Evolutionary conservation across 495 filamentous ascomycete genomes (phyloP).

Genomic region (Penicillium soppii): DNA sequence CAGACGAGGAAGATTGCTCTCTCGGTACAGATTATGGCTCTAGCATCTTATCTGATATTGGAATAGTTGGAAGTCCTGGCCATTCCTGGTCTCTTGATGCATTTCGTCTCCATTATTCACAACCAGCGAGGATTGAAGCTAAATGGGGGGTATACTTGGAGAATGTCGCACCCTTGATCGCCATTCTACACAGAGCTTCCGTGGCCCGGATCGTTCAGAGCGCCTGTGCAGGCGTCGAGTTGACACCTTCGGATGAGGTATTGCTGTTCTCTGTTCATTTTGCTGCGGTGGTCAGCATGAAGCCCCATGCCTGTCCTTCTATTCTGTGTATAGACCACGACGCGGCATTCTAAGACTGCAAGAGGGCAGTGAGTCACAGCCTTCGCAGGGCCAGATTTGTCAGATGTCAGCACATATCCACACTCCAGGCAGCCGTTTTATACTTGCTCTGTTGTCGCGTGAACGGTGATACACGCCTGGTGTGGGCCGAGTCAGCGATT

Average conservation of each 20-base stretch:
- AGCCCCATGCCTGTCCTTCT: slow-evolving; percentile 21
- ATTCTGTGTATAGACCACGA: slow-evolving; percentile 8
- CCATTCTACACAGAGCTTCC: slow-evolving; percentile 59
- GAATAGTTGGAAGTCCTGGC: background rate
- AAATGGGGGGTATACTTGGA: slow-evolving; percentile 62
- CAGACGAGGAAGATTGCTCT: slow-evolving; percentile 51
- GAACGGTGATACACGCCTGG: slow-evolving; percentile 54
- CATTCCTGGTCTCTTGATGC: slow-evolving; percentile 1
- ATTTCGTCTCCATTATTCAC: slow-evolving; percentile 25
- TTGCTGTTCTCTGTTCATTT: slow-evolving; percentile 73
- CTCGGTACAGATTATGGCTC: background rate
- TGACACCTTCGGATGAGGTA: slow-evolving; percentile 51
- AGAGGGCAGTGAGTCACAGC: slow-evolving; percentile 66
- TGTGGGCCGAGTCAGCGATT: slow-evolving; percentile 60
- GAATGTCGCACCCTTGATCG: slow-evolving; percentile 63
- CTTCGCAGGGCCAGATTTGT: slow-evolving; percentile 66
- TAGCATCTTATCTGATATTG: background rate
- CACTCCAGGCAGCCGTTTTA: slow-evolving; percentile 68
- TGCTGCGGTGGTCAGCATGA: slow-evolving; percentile 64
- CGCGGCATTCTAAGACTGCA: slow-evolving; percentile 55
- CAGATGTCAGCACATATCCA: slow-evolving; percentile 58
- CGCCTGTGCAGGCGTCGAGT: slow-evolving; percentile 37
- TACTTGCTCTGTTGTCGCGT: slow-evolving; percentile 60
- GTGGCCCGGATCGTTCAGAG: slow-evolving; percentile 36
- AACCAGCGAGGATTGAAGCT: slow-evolving; percentile 56